Evolutionary conservation across 1,284 basidiomycete species (phyloP), one percentile per base, ranked within the genome.

Genomic region (Phellinidium pouzarii): DNA sequence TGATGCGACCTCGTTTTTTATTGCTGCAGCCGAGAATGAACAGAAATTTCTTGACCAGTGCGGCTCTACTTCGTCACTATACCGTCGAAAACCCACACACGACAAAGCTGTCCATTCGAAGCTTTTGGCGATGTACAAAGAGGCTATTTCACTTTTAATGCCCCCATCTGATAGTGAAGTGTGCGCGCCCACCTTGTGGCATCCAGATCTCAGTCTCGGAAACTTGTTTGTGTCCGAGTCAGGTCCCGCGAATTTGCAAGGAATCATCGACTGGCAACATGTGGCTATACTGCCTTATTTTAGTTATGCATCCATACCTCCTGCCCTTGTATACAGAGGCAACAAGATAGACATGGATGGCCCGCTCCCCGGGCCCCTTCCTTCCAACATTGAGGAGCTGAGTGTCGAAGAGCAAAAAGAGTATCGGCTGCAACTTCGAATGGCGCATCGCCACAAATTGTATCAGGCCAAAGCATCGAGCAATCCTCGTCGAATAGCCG

Each of bases 151-250:
- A 5, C 40, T 31, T 41, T 40, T 54, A 12, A 19, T 49, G 20
- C 52, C 37, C 5, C 48, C 47, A 14, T 5, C 36, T n/a, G 31
- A 34, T 34, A 34, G 31, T 14, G 26, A n/a, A 20, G 12, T 54
- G 38, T 29, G 34, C 40, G 20, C 20, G 20, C 53, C 53, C 14
- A 45, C 43, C 2, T 38, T 54, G 5, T 54, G 48, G 53, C 53
- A 54, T 27, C 40, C 53, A n/a, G 53, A 54, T 23, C 23, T 54
- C 7, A 43, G 43, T 40, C 40, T 17, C 23, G 48, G 44, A 20
- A 54, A 54, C 36, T 23, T 54, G 29, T 37, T 44, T 27, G 23
- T 54, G 12, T 27, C 53, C 20, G 40, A 26, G n/a, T 34, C 40
- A 7, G 48, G 48, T 19, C 41, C 31, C 17, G 17, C 47, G 25